Conservation (phyloP, 345 rosid species). For the Murraya paniculata region DNA sequence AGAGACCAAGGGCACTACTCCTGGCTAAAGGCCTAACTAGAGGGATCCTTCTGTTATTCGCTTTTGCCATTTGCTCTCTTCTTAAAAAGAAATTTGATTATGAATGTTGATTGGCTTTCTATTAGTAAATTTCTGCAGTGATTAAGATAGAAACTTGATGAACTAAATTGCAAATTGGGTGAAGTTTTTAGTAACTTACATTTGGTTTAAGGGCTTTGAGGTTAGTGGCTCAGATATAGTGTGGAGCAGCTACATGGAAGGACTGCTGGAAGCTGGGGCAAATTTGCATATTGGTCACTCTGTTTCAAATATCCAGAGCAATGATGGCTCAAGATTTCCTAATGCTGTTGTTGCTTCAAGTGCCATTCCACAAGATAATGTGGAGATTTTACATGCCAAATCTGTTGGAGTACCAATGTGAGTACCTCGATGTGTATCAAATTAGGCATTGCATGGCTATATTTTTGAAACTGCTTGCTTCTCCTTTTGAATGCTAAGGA, state of each 20-base stretch:
- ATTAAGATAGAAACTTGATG: background rate
- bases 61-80: no score
- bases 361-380: slow-evolving; percentile 31
- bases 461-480: background rate
- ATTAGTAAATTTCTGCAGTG: background rate
- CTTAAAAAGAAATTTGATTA: background rate
- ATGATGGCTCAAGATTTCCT: slow-evolving; percentile 22
- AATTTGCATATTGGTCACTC: slow-evolving; percentile 22
- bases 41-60: background rate
- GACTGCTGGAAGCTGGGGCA: slow-evolving; percentile 21
- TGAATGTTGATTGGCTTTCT: background rate
- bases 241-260: slow-evolving; percentile 29
- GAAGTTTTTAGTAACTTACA: background rate
- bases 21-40: background rate
- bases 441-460: background rate
- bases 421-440: background rate
- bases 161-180: background rate
- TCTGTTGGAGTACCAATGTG: slow-evolving; percentile 29
- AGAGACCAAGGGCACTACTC: background rate
- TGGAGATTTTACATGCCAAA: slow-evolving; percentile 29
- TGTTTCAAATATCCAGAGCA: slow-evolving; percentile 6
- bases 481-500: background rate
- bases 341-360: slow-evolving; percentile 34
- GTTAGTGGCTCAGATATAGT: slow-evolving; percentile 29
- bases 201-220: slow-evolving; percentile 26